A percentile compares a stretch with the other conserved stretches of the same genome.
Evolutionary conservation across 2,329 filamentous ascomycete genomes (phyloP).

Genomic region (Alternaria burnsii): DNA sequence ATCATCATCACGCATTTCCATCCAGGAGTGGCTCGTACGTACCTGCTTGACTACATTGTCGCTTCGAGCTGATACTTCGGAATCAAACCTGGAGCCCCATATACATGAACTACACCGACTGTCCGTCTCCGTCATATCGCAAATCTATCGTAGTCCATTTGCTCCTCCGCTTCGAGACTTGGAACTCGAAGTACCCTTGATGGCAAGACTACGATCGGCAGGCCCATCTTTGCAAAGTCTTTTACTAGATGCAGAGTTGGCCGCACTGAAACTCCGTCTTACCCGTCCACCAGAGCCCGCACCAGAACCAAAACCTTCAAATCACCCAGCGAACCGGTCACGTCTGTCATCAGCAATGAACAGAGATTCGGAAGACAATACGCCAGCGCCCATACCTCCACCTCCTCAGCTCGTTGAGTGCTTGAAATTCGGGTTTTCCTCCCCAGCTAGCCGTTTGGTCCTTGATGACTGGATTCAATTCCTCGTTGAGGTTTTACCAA

Average conservation of each 20-base stretch:
- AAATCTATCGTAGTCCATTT: constrained; percentile 72
- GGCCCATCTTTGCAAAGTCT: constrained; percentile 76
- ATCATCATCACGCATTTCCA: constrained; percentile 56
- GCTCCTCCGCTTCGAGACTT: constrained; percentile 67
- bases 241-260: constrained; percentile 79
- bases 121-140: constrained; percentile 70
- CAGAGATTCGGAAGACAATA: constrained; percentile 42
- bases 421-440: constrained; percentile 81
- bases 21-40: constrained; percentile 74
- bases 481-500: constrained; percentile 80
- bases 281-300: constrained; percentile 37
- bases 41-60: constrained; percentile 71
- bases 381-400: constrained; percentile 54
- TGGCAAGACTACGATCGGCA: constrained; percentile 69
- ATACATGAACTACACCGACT: constrained; percentile 74
- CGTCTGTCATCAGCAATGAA: constrained; percentile 42
- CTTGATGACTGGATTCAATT: constrained; percentile 93
- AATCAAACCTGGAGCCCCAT: constrained; percentile 50
- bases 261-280: constrained; percentile 70
- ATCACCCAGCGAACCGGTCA: constrained; percentile 36
- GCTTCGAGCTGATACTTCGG: constrained; percentile 48
- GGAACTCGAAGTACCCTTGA: constrained; percentile 74
- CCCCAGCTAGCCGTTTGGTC: constrained; percentile 74
- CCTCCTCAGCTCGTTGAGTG: constrained; percentile 83
- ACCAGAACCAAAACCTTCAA: constrained; percentile 31